These are phyloP conservation scores for Cardamine chenopodiifolia DNA, from an alignment of 345 rosid species.

Conservation along the genomic window DNA sequence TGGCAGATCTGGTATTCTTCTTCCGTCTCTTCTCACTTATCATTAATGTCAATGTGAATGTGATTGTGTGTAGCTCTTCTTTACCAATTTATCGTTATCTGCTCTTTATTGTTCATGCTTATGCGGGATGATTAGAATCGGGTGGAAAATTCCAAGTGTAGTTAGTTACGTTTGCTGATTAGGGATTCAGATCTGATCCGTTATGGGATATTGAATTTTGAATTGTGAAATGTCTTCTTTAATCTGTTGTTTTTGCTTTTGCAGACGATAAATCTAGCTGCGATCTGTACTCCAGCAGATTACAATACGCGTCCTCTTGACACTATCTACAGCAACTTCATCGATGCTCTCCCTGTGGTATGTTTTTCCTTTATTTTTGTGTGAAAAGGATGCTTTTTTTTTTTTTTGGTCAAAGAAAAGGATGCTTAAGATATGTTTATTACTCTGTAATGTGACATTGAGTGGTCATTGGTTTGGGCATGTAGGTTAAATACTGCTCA, in stretches of 20 bases:
- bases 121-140: neutral
- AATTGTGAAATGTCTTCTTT: conserved; percentile 8
- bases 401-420: too few species aligned
- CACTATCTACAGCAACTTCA: conserved; percentile 98
- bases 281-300: conserved; percentile 99
- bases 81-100: neutral
- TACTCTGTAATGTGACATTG: conserved; percentile 33
- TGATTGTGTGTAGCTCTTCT: neutral
- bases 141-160: neutral
- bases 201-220: neutral
- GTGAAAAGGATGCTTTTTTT: too few species aligned
- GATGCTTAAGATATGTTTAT: neutral
- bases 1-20: conserved; percentile 84
- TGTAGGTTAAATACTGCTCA: conserved; percentile 94
- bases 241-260: too few species aligned
- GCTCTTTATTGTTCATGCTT: neutral
- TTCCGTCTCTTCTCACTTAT: neutral
- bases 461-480: conserved; percentile 12
- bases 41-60: too few species aligned
- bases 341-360: conserved; percentile 99
- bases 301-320: conserved; percentile 99
- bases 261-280: conserved; percentile 94
- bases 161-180: conserved; percentile 16
- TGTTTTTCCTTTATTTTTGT: conserved; percentile 22
- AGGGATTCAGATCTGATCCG: conserved; percentile 37